These are phyloP conservation scores for Russula dissimulans DNA, from an alignment of 768 basidiomycete species.

Conservation along the genomic window DNA sequence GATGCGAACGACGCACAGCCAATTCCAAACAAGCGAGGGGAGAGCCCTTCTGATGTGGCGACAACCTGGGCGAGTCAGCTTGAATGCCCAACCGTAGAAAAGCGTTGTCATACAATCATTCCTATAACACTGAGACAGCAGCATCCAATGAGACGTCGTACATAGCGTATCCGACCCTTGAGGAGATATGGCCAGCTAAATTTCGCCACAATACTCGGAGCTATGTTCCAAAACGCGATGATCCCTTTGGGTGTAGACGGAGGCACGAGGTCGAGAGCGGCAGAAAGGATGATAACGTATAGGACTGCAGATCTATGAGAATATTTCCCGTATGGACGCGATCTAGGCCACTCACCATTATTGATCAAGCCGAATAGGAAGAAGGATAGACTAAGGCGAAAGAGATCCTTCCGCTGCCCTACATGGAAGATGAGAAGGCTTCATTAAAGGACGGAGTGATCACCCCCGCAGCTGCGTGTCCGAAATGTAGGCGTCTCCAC, in stretches of 20 bases:
- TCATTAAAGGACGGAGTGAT: background rate
- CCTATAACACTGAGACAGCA: conserved; percentile 67
- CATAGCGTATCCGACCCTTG: conserved; percentile 79
- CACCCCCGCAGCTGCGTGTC: background rate
- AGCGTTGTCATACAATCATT: conserved; percentile 61
- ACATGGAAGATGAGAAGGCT: background rate
- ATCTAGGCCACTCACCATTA: conserved; percentile 47
- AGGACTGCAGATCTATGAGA: conserved; percentile 43
- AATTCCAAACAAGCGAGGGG: conserved; percentile 17
- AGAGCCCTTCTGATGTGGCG: conserved; percentile 13
- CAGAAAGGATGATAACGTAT: conserved; percentile 94
- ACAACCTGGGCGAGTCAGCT: conserved; percentile 12
- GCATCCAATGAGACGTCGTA: conserved; percentile 64
- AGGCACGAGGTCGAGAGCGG: conserved; percentile 89
- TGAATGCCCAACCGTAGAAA: too few species aligned
- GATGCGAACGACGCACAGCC: conserved; percentile 12
- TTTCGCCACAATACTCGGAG: conserved; percentile 79
- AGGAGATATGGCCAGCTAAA: conserved; percentile 88
- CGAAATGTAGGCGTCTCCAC: background rate
- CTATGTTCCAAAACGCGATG: conserved; percentile 91
- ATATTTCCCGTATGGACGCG: background rate
- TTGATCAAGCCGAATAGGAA: conserved; percentile 90
- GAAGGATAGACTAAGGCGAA: conserved; percentile 53
- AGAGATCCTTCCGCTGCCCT: conserved; percentile 20
- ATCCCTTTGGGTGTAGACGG: conserved; percentile 90